Conservation (phyloP, 2,329 filamentous ascomycete species). For the Blastomyces emzantsi region DNA sequence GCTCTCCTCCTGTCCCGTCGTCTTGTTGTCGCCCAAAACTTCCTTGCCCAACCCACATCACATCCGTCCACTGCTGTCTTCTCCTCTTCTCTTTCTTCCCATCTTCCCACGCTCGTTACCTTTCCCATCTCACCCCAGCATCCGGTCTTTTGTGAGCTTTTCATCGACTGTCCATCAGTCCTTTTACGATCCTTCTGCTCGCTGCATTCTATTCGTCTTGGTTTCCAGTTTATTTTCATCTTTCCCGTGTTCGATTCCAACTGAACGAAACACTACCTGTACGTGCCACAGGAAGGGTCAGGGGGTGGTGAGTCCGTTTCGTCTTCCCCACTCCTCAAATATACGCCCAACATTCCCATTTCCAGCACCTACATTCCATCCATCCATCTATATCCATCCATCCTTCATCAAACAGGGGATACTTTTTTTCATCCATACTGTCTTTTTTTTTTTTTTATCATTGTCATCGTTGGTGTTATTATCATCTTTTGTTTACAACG, state of each 20-base stretch:
- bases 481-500: neutral
- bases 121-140: neutral
- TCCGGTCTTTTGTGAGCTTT: neutral
- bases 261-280: no score
- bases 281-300: neutral
- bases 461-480: neutral
- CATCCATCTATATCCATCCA: no score
- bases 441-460: no score
- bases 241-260: neutral
- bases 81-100: no score
- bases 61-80: neutral
- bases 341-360: neutral
- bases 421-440: no score
- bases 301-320: slow-evolving; percentile 13
- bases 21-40: no score
- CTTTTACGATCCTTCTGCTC: slow-evolving; percentile 3
- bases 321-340: slow-evolving; percentile 11
- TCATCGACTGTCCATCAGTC: neutral
- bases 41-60: neutral
- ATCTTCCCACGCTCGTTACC: neutral
- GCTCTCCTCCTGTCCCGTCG: no score
- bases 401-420: no score
- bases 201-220: neutral
- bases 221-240: neutral
- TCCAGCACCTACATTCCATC: neutral